Percentiles rank a stretch among this genome's conserved stretches.
These are phyloP conservation scores for Cutaneotrichosporon curvatum DNA, from an alignment of 1,284 basidiomycete species.

Conservation along the genomic window DNA sequence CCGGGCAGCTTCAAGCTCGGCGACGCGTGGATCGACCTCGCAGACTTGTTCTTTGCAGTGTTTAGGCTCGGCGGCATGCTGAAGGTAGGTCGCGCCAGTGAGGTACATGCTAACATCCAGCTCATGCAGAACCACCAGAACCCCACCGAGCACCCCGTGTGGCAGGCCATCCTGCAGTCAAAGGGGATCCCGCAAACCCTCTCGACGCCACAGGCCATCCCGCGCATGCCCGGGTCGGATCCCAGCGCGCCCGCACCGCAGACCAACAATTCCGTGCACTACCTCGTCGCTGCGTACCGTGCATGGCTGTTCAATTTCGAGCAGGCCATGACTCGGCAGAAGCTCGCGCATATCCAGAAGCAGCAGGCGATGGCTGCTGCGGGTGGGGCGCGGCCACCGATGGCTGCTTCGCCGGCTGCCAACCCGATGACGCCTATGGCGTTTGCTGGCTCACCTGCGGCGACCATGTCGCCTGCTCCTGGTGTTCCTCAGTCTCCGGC, in stretches of 20 bases:
- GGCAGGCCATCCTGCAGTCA: conserved; percentile 19
- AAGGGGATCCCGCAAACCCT: conserved; percentile 29
- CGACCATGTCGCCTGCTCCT: neutral
- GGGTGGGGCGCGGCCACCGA: neutral
- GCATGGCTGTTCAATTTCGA: conserved; percentile 38
- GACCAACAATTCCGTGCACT: conserved; percentile 31
- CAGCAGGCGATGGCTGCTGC: conserved; percentile 3
- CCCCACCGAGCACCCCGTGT: conserved; percentile 23
- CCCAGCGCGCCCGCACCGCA: conserved; percentile 15
- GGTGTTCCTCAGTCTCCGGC: neutral
- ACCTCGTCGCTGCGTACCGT: conserved; percentile 29
- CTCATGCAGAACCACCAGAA: conserved; percentile 14
- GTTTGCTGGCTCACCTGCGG: neutral
- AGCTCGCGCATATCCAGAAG: conserved; percentile 14
- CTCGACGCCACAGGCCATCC: conserved; percentile 24
- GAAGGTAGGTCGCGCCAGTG: conserved; percentile 6
- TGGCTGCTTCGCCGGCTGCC: neutral
- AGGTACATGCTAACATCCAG: conserved; percentile 4
- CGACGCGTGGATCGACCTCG: conserved; percentile 31
- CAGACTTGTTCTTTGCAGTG: conserved; percentile 34
- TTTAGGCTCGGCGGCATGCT: conserved; percentile 28
- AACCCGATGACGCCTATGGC: neutral
- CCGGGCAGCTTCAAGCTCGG: conserved; percentile 33
- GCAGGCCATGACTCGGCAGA: conserved; percentile 26
- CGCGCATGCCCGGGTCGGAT: conserved; percentile 18